Percentiles rank a stretch among this genome's conserved stretches.
phyloP scores from a whole-genome alignment of 176 grass and related monocot species.

The Pontederia crassipes region DNA sequence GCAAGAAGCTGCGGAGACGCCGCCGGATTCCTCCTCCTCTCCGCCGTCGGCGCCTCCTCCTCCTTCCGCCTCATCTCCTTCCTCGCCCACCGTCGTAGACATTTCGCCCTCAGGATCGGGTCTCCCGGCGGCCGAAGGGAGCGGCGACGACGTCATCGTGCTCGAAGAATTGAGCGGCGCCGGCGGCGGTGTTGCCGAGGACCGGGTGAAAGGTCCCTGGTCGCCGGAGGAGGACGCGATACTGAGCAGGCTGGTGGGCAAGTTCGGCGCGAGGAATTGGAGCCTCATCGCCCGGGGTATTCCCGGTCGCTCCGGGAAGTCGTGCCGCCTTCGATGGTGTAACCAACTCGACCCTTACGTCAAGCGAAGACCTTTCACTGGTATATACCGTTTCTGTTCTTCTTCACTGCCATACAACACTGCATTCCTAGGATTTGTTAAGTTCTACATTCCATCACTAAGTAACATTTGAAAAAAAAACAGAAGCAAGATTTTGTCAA shows the following conservation, averaged over 20 bases:
- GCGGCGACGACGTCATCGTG: slow-evolving; percentile 8
- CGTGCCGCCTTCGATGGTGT: slow-evolving; percentile 95
- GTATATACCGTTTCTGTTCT: slow-evolving; percentile 28
- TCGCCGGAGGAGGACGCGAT: slow-evolving; percentile 72
- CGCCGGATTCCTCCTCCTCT: no score
- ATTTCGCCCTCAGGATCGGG: slow-evolving; percentile 20
- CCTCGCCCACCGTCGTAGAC: slow-evolving; percentile 8
- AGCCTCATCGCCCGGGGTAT: slow-evolving; percentile 72
- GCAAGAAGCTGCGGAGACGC: no score
- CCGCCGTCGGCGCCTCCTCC: neutral
- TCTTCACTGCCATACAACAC: neutral
- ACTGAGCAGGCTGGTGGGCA: slow-evolving; percentile 51
- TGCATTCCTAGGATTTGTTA: neutral
- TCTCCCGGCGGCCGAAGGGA: slow-evolving; percentile 23
- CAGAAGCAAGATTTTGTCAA: no score
- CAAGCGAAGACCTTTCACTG: slow-evolving; percentile 91
- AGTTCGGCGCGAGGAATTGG: slow-evolving; percentile 81
- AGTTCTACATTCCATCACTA: neutral
- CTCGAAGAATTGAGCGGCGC: neutral
- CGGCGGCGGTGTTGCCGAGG: slow-evolving; percentile 14
- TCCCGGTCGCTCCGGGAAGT: slow-evolving; percentile 79
- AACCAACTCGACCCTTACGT: slow-evolving; percentile 96
- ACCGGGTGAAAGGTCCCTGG: slow-evolving; percentile 83
- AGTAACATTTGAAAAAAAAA: no score
- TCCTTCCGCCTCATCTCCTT: neutral